Base-by-base conservation (phyloP, 2,329 filamentous ascomycete genomes). In the Westerdykella ornata region DNA sequence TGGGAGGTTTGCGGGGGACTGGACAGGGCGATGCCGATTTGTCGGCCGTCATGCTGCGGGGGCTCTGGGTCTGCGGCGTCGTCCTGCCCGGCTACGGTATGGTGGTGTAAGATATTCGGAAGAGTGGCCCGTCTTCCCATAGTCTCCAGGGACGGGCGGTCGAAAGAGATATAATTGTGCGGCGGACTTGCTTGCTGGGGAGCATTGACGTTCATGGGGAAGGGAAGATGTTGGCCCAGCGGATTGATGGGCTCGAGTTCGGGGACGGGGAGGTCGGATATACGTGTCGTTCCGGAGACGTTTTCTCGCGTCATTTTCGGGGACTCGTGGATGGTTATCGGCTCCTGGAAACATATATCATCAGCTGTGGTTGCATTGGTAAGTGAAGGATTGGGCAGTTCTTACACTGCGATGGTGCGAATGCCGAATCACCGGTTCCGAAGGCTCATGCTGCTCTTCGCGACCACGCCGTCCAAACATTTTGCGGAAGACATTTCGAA, bases 131-230 rank as follows among this genome's bases (percentile, higher is more conserved):
- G 54, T 17, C 64, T 56, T 18, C 57, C 53, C 36, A 49, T 50
- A 12, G 55, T 32, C 6, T 55, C 48, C 5, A 51, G 51, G 14
- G 52, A 43, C 12, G 57, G 49, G 14, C 38, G 39, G 19, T 63
- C 54, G 38, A 65, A 65, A 16, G 49, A 59, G 35, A 65, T 50
- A 38, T 66, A 66, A 28, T 64, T 56, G 19, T 60, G 53, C 6
- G 56, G 59, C 30, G 63, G 61, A 43, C 59, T 65, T 7, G 51
- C 45, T 37, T 56, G 51, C 39, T 61, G 57, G 14, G 64, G 62
- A 7, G 63, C 63, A 41, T 67, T 67, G 33, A 67, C 62, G 35
- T 67, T 67, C 64, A 67, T 67, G 1, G 64, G 64, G 38, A 65
- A 67, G 1, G 64, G 64, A 7, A 67, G 54, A 33, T 65, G 61